Conservation (phyloP, 2,329 filamentous ascomycete species). For the Penicillium digitatum region DNA sequence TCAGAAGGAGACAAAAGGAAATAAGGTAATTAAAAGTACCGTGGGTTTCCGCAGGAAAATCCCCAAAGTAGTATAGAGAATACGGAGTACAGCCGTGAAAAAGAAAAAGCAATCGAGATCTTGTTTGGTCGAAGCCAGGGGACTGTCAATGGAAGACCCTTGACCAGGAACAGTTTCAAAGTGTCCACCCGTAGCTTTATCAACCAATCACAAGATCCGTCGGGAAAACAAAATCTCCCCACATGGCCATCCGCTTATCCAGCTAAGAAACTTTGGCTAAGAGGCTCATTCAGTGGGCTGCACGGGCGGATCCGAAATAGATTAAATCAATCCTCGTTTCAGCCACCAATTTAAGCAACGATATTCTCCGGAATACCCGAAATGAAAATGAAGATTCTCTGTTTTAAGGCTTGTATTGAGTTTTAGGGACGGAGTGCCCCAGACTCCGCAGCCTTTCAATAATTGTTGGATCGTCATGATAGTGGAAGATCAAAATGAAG, state of each 20-base stretch:
- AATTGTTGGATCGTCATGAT: neutral
- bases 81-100: neutral
- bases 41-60: neutral
- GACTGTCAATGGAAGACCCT: neutral
- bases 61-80: neutral
- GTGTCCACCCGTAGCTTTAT: neutral
- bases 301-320: constrained; percentile 11
- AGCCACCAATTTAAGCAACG: constrained; percentile 3
- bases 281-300: constrained; percentile 8
- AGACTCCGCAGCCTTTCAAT: neutral
- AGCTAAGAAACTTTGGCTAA: constrained; percentile 26
- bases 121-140: neutral
- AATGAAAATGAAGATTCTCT: neutral
- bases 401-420: neutral
- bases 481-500: neutral
- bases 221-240: neutral
- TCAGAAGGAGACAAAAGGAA: neutral
- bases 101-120: constrained; percentile 4
- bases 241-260: neutral
- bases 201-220: constrained; percentile 10
- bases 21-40: neutral
- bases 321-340: constrained; percentile 18
- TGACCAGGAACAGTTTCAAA: constrained; percentile 14
- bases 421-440: too few relatives aligned
- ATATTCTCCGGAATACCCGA: too few relatives aligned